Evolutionary conservation across 2,329 filamentous ascomycete species (phyloP).

Genomic region (Beauveria medogensis): DNA sequence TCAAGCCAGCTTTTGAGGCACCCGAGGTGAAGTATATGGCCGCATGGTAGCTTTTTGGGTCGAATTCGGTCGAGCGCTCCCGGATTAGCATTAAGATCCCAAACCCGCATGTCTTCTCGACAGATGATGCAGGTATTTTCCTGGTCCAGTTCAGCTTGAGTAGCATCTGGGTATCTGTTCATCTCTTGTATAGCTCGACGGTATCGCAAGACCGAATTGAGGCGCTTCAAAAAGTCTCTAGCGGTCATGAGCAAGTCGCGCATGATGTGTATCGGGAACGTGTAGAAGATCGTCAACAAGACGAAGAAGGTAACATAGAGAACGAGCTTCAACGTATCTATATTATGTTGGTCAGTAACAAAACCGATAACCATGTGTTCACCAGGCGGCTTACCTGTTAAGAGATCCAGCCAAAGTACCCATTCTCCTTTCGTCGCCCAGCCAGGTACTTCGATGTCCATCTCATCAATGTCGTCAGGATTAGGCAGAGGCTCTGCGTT

Average conservation of each 20-base stretch:
- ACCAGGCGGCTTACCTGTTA: constrained; percentile 52
- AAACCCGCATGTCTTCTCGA: constrained; percentile 87
- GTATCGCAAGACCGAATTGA: constrained; percentile 84
- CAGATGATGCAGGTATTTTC: constrained; percentile 98
- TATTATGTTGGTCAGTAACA: constrained; percentile 13
- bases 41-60: constrained; percentile 93
- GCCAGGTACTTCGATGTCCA: constrained; percentile 88
- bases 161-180: constrained; percentile 90
- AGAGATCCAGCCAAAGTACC: constrained; percentile 78
- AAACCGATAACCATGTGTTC: not conserved
- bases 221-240: constrained; percentile 79
- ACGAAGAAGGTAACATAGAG: constrained; percentile 90
- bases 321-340: constrained; percentile 82
- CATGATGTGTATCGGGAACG: constrained; percentile 92
- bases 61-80: constrained; percentile 75
- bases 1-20: constrained; percentile 97
- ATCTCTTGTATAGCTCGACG: constrained; percentile 88
- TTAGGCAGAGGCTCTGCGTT: constrained; percentile 45
- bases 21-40: constrained; percentile 88
- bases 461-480: constrained; percentile 77
- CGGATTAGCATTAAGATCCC: constrained; percentile 49
- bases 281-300: constrained; percentile 89
- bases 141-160: constrained; percentile 69
- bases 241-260: constrained; percentile 91
- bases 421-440: constrained; percentile 96